Conservation (phyloP, 441 rosid species). For the Gossypium trilobum region DNA sequence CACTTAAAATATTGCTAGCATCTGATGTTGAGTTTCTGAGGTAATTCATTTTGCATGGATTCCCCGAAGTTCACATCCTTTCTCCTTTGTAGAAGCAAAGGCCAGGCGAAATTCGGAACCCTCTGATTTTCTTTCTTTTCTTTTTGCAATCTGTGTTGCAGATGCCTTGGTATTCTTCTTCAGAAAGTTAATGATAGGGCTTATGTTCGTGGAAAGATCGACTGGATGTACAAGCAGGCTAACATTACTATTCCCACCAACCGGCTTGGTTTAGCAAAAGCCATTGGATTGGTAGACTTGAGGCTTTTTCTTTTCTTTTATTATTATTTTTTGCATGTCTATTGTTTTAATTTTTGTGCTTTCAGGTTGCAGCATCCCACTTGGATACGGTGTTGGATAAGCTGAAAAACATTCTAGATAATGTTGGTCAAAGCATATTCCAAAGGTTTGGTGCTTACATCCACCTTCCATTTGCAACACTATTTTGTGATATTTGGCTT, state of each 20-base stretch:
- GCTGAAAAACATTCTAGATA: conserved; percentile 81
- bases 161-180: conserved; percentile 91
- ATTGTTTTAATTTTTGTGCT: conserved; percentile 20
- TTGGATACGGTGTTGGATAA: conserved; percentile 90
- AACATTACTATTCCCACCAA: conserved; percentile 77
- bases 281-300: conserved; percentile 85
- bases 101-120: conserved; percentile 5
- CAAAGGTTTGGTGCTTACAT: conserved; percentile 48
- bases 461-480: not conserved
- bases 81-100: not conserved
- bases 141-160: conserved; percentile 22
- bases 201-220: conserved; percentile 80
- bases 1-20: not conserved
- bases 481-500: not conserved
- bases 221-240: conserved; percentile 88
- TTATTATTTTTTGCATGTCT: conserved; percentile 11
- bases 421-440: conserved; percentile 71
- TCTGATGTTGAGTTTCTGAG: not conserved
- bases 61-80: not conserved
- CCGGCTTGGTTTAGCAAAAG: conserved; percentile 97
- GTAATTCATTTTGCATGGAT: not conserved
- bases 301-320: conserved; percentile 2
- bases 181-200: conserved; percentile 84
- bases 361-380: conserved; percentile 97
- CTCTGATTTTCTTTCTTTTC: not conserved